Evolutionary conservation across 192 early-diverging fungal genomes (phyloP).

Genomic region (Coemansia umbellata): DNA sequence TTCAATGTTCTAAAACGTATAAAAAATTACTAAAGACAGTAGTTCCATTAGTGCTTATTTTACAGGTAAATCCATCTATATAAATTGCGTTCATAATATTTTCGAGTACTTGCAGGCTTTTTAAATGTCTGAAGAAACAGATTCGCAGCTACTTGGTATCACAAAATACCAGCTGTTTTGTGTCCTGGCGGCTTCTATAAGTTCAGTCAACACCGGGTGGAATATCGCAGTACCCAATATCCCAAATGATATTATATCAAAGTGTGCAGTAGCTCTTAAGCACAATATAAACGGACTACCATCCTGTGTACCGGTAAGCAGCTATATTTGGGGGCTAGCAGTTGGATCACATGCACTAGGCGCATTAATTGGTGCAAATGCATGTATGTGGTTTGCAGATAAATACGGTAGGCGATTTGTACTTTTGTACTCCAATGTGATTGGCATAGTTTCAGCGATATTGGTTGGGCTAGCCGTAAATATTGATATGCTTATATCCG

Average conservation of each 20-base stretch:
- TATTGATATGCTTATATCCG: slow-evolving; percentile 57
- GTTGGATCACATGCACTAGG: slow-evolving; percentile 42
- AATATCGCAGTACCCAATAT: slow-evolving; percentile 49
- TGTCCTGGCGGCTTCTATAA: slow-evolving; percentile 29
- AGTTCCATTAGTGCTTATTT: too few relatives aligned
- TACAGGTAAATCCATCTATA: too few relatives aligned
- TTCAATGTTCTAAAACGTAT: too few relatives aligned
- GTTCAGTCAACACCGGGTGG: slow-evolving; percentile 47
- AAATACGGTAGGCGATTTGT: slow-evolving; percentile 57
- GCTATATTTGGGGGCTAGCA: not conserved
- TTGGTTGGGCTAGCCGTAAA: slow-evolving; percentile 23
- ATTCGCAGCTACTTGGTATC: slow-evolving; percentile 10
- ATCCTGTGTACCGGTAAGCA: not conserved
- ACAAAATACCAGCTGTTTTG: slow-evolving; percentile 50
- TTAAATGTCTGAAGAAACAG: not conserved
- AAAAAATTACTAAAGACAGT: too few relatives aligned
- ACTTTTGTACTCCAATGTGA: slow-evolving; percentile 60
- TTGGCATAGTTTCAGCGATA: slow-evolving; percentile 54
- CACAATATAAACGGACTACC: not conserved
- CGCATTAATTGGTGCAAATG: slow-evolving; percentile 59
- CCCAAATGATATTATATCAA: slow-evolving; percentile 43
- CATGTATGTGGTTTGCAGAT: slow-evolving; percentile 52
- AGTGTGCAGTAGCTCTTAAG: slow-evolving; percentile 26
- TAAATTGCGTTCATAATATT: too few relatives aligned
- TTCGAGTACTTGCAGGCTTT: too few relatives aligned